Conservation (phyloP, 2,329 filamentous ascomycete species). For the Talaromyces atroroseus region DNA sequence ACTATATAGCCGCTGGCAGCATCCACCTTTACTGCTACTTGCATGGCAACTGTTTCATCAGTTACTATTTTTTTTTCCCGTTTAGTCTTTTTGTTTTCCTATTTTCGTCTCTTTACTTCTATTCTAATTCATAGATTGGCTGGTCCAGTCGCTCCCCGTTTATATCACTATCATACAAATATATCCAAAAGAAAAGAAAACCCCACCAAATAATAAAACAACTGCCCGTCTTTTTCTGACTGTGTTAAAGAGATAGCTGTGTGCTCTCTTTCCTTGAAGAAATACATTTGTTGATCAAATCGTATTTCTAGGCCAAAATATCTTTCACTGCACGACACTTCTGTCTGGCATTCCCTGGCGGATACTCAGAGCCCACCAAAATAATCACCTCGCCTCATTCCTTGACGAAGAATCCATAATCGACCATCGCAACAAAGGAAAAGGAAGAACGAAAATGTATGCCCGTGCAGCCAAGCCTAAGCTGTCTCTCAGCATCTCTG, state of each 20-base stretch:
- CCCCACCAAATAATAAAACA: conserved; percentile 6
- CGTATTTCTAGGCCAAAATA: conserved; percentile 12
- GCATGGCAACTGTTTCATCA: conserved; percentile 14
- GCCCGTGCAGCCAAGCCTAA: conserved; percentile 40
- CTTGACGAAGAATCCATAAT: conserved; percentile 21
- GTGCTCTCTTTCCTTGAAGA: conserved; percentile 6
- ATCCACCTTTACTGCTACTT: conserved; percentile 5
- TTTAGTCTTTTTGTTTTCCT: conserved; percentile 19
- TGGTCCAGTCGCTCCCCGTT: conserved; percentile 35
- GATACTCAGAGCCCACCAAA: conserved; percentile 13
- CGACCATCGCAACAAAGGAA: not conserved
- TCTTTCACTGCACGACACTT: conserved; percentile 7
- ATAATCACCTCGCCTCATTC: conserved; percentile 13
- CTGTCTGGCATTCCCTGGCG: conserved; percentile 9
- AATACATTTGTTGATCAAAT: conserved; percentile 35
- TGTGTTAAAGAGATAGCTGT: not conserved
- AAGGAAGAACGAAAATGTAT: conserved; percentile 27
- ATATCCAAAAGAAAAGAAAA: not conserved
- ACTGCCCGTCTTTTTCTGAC: conserved; percentile 17
- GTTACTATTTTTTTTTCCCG: conserved; percentile 16
- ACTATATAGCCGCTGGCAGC: conserved; percentile 31
- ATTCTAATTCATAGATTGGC: conserved; percentile 33
- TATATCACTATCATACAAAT: conserved; percentile 8
- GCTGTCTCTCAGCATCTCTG: conserved; percentile 43
- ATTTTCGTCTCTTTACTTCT: conserved; percentile 31